Evolutionary conservation across 1,284 basidiomycete genomes (phyloP), one percentile per base, ranked within the genome.

Genomic region (Phaffia rhodozyma): DNA sequence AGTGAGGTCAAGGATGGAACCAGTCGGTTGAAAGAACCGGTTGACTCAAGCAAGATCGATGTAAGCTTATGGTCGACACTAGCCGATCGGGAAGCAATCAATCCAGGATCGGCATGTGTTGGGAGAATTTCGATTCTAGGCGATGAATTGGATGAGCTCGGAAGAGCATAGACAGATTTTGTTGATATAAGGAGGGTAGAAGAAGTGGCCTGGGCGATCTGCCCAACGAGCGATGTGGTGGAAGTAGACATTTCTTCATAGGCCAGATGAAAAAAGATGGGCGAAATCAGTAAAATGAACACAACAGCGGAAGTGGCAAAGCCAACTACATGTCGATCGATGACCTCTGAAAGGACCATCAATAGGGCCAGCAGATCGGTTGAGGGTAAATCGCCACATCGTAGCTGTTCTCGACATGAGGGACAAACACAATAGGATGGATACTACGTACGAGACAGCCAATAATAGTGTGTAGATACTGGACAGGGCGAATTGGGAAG

Each of bases 171-270:
- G n/a, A 58, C 29, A 18, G 49, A 60, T 5, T 52, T 3, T 23
- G 56, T 53, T 30, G 82, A 80, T 70, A 86, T 79, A 61, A 89
- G 75, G 23, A 88, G 69, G 57, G 81, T 75, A 71, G 86, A 85
- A 13, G 86, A 86, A 32, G 83, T 78, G 48, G 86, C 76, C 73
- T 80, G 84, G 21, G 84, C 85, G 67, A 89, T 79, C 34, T 85
- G 83, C 58, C 84, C 80, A 54, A 67, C 66, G 38, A 52, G 47
- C 53, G 67, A 54, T 51, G 60, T 54, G 2, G 63, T 55, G 38
- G 27, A 21, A 32, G 55, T 51, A 32, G 20, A n/a, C 23, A 58
- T 16, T 48, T n/a, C 32, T 11, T 18, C 30, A 4, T 20, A 4
- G 27, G 18, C n/a, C 52, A 7, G 55, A 38, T 56, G 30, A 16